These are phyloP conservation scores for Cryptococcus sp. DNA, from an alignment of 1,284 basidiomycete genomes.

Conservation along the genomic window DNA sequence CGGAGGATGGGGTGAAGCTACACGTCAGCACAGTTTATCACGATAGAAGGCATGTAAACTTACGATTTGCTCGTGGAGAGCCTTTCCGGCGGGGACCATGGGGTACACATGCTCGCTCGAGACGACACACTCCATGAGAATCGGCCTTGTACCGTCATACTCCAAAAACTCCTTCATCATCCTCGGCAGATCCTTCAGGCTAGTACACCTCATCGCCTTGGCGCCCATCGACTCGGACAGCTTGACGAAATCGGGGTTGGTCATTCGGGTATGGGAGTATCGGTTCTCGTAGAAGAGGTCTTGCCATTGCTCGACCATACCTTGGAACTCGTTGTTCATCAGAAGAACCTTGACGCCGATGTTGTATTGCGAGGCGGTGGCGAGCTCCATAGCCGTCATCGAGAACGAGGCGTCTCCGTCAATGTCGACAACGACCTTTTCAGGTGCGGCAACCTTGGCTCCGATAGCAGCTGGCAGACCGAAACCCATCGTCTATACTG, in stretches of 20 bases:
- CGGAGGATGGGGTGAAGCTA: slow-evolving; percentile 7
- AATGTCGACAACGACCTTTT: slow-evolving; percentile 91
- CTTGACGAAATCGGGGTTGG: slow-evolving; percentile 86
- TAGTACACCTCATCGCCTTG: slow-evolving; percentile 75
- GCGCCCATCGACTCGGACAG: slow-evolving; percentile 87
- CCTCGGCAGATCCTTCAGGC: slow-evolving; percentile 68
- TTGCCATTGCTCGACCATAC: slow-evolving; percentile 99
- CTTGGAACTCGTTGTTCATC: slow-evolving; percentile 92
- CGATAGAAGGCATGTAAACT: slow-evolving; percentile 12
- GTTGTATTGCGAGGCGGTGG: slow-evolving; percentile 81
- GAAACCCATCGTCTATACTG: slow-evolving; percentile 85
- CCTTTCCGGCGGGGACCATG: slow-evolving; percentile 79
- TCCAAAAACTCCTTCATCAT: slow-evolving; percentile 99
- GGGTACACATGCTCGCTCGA: slow-evolving; percentile 88
- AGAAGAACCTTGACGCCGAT: slow-evolving; percentile 92
- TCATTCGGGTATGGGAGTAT: slow-evolving; percentile 91
- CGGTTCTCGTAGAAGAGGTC: slow-evolving; percentile 93
- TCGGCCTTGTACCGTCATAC: slow-evolving; percentile 71
- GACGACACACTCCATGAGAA: slow-evolving; percentile 86
- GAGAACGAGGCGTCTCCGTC: slow-evolving; percentile 97
- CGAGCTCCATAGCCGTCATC: slow-evolving; percentile 99
- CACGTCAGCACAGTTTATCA: neutral
- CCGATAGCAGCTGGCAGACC: slow-evolving; percentile 91
- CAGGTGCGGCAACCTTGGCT: slow-evolving; percentile 89
- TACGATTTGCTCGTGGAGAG: slow-evolving; percentile 75